These are phyloP conservation scores for Postia placenta DNA, from an alignment of 768 basidiomycete genomes.

Conservation along the genomic window DNA sequence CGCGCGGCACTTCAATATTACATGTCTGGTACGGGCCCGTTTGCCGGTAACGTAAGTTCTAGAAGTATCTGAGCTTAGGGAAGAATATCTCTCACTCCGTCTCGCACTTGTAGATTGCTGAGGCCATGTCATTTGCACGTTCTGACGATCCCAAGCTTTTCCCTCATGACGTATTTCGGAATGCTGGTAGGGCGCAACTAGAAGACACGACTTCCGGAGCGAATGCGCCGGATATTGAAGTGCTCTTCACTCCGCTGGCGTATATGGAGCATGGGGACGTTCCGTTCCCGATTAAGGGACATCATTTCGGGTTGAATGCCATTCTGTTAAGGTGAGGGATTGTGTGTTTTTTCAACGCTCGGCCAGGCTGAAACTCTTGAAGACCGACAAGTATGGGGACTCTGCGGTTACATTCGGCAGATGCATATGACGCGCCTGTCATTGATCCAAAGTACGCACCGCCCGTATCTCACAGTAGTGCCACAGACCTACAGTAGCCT, in stretches of 20 bases:
- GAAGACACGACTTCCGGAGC: slow-evolving; percentile 28
- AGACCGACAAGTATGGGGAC: slow-evolving; percentile 42
- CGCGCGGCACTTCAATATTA: slow-evolving; percentile 33
- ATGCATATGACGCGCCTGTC: slow-evolving; percentile 36
- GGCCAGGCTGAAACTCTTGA: no score
- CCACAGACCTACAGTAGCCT: no score
- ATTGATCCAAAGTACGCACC: slow-evolving; percentile 37
- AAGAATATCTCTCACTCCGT: no score
- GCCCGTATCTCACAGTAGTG: not conserved
- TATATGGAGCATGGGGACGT: slow-evolving; percentile 15
- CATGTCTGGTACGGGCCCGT: slow-evolving; percentile 39
- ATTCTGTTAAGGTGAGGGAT: slow-evolving; percentile 27
- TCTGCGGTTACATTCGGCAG: slow-evolving; percentile 32
- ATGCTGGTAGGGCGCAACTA: not conserved
- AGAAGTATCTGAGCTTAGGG: no score
- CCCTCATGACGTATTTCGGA: slow-evolving; percentile 24
- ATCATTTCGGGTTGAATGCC: slow-evolving; percentile 21
- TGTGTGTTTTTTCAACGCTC: no score
- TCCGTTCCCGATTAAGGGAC: slow-evolving; percentile 2
- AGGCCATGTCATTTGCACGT: slow-evolving; percentile 49
- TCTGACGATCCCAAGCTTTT: slow-evolving; percentile 42
- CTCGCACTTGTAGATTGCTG: slow-evolving; percentile 18
- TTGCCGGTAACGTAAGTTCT: slow-evolving; percentile 53
- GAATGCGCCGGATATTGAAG: slow-evolving; percentile 30
- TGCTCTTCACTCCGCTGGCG: slow-evolving; percentile 23